phyloP scores from a whole-genome alignment of 2,329 filamentous ascomycete genomes.

The Xylaria sp. region DNA sequence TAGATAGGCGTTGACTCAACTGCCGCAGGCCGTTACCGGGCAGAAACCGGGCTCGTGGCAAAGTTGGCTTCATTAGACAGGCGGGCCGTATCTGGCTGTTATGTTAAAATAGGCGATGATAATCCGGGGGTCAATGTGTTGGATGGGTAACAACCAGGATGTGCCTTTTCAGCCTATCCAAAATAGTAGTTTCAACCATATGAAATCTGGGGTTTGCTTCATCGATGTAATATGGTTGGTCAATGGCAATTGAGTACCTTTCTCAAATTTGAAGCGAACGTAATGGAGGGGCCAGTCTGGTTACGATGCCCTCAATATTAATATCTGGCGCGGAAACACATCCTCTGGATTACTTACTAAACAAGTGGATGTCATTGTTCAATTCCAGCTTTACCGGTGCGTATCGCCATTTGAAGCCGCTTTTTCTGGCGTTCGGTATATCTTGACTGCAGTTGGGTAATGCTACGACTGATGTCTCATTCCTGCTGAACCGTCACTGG shows the following conservation, averaged over 20 bases:
- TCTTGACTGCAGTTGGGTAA: constrained; percentile 6
- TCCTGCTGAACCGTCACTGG: background rate
- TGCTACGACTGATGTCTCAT: constrained; percentile 14
- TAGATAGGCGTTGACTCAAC: constrained; percentile 2
- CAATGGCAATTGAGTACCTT: constrained; percentile 25
- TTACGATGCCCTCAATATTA: constrained; percentile 9
- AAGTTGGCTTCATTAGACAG: constrained; percentile 9
- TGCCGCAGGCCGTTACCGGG: constrained; percentile 19
- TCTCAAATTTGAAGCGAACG: constrained; percentile 11
- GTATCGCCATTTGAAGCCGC: background rate
- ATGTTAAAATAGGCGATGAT: constrained; percentile 19
- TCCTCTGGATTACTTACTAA: background rate
- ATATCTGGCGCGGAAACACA: constrained; percentile 8
- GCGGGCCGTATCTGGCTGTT: constrained; percentile 2
- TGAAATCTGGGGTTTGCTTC: constrained; percentile 27
- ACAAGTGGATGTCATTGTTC: constrained; percentile 12
- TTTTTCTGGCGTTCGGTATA: background rate
- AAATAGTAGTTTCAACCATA: constrained; percentile 36
- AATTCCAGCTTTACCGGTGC: constrained; percentile 9
- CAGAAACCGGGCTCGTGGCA: background rate
- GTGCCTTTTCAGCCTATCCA: constrained; percentile 32
- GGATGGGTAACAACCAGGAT: constrained; percentile 31
- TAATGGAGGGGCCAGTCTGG: background rate
- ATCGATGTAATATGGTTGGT: constrained; percentile 22
- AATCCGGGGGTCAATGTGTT: constrained; percentile 18